Conservation (phyloP, 345 rosid species). For the Litchi chinensis region DNA sequence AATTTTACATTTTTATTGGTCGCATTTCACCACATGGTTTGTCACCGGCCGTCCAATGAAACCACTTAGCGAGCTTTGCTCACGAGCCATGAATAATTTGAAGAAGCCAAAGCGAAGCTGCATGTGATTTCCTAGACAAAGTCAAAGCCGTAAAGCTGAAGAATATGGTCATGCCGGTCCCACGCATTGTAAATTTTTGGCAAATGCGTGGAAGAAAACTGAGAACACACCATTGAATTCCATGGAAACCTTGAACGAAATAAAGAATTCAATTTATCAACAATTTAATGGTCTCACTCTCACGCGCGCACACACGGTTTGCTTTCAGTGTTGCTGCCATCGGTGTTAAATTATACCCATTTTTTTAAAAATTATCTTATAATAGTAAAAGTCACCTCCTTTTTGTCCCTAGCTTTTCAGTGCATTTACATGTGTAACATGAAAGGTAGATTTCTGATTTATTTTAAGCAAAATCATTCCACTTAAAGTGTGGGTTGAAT, state of each 20-base stretch:
- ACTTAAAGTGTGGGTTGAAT: background rate
- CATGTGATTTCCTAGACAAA: background rate
- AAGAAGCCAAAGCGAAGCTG: background rate
- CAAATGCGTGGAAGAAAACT: background rate
- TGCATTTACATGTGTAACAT: background rate
- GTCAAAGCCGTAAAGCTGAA: slow-evolving; percentile 31
- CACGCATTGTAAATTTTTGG: slow-evolving; percentile 3
- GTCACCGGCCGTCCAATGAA: background rate
- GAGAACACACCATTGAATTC: background rate
- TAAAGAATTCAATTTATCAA: background rate
- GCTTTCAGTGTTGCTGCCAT: background rate
- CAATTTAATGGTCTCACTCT: background rate
- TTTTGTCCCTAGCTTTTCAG: background rate
- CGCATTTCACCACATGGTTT: background rate
- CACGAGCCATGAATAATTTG: background rate
- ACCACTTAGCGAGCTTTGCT: background rate
- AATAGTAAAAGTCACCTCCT: no score
- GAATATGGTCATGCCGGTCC: slow-evolving; percentile 15
- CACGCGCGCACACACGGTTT: background rate
- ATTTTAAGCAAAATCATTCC: background rate
- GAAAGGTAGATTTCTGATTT: background rate
- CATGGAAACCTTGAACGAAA: background rate
- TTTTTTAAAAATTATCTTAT: no score
- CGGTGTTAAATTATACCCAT: no score
- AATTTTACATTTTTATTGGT: background rate